A percentile compares a stretch with the other conserved stretches of the same genome.
These are phyloP conservation scores for Xerocomus spinulosus DNA, from an alignment of 768 basidiomycete species.

Conservation along the genomic window DNA sequence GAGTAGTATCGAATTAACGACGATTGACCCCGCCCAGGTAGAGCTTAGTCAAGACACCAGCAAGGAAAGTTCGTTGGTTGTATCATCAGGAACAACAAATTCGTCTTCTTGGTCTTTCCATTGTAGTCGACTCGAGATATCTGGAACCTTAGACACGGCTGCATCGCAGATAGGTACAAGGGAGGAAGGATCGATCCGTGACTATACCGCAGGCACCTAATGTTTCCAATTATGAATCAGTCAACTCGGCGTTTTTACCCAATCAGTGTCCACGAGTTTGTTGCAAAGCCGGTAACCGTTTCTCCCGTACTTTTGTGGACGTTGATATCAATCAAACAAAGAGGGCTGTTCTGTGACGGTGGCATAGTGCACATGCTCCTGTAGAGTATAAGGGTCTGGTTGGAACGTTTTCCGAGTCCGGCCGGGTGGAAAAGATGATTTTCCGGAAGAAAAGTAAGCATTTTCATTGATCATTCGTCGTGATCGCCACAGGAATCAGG, in stretches of 20 bases:
- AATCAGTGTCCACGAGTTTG: background rate
- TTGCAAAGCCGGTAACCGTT: too few relatives aligned
- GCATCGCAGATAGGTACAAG: background rate
- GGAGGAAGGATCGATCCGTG: background rate
- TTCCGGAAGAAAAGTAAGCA: too few relatives aligned
- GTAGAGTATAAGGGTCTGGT: too few relatives aligned
- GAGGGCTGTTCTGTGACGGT: too few relatives aligned
- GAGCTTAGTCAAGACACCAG: slow-evolving; percentile 2
- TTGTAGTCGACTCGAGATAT: background rate
- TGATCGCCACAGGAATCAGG: too few relatives aligned
- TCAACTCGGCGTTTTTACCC: background rate
- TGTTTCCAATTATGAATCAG: background rate
- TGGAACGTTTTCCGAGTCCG: too few relatives aligned
- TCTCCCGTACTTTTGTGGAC: too few relatives aligned
- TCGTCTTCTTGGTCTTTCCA: slow-evolving; percentile 11
- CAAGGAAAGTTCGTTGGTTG: background rate
- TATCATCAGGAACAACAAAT: background rate
- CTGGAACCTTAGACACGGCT: background rate
- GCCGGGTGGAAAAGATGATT: too few relatives aligned
- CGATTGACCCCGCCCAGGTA: slow-evolving; percentile 2
- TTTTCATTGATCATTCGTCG: too few relatives aligned
- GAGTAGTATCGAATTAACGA: slow-evolving; percentile 11
- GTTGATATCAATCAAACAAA: too few relatives aligned
- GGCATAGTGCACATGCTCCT: too few relatives aligned
- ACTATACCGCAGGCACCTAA: background rate